A percentile compares a stretch with the other conserved stretches of the same genome.
Evolutionary conservation across 1,284 basidiomycete genomes (phyloP).

Genomic region (Schizopora paradoxa): DNA sequence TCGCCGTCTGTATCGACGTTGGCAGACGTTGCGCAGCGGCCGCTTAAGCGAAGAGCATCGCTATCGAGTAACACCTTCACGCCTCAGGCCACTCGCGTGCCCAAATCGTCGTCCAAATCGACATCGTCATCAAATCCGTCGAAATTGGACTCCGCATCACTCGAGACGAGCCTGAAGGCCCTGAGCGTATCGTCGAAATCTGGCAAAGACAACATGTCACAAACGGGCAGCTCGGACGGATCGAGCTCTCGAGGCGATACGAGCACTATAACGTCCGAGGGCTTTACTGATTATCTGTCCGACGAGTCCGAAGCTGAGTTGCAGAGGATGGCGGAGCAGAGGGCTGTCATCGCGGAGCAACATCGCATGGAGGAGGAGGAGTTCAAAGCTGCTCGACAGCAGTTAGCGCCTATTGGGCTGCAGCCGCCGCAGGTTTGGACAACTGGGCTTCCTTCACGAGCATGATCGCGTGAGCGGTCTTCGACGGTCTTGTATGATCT

Average conservation of each 20-base stretch:
- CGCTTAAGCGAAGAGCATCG: constrained; percentile 12
- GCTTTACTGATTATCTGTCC: constrained; percentile 79
- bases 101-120: constrained; percentile 6
- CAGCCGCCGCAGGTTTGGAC: constrained; percentile 72
- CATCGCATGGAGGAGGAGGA: constrained; percentile 73
- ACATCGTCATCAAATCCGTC: neutral
- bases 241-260: constrained; percentile 50
- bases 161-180: constrained; percentile 14
- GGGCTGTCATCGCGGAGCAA: constrained; percentile 68
- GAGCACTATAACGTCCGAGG: constrained; percentile 73
- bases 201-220: constrained; percentile 48
- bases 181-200: constrained; percentile 10
- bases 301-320: constrained; percentile 80
- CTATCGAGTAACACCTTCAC: constrained; percentile 3
- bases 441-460: constrained; percentile 12
- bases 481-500: neutral
- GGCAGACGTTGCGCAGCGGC: neutral
- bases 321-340: constrained; percentile 73
- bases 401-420: constrained; percentile 65
- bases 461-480: neutral
- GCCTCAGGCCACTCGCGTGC: constrained; percentile 12
- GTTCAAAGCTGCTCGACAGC: constrained; percentile 70
- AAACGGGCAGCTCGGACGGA: constrained; percentile 37
- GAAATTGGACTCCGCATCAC: constrained; percentile 4
- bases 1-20: neutral